Evolutionary conservation across 208 protist species (phyloP).

Genomic region (Leishmania arabica): DNA sequence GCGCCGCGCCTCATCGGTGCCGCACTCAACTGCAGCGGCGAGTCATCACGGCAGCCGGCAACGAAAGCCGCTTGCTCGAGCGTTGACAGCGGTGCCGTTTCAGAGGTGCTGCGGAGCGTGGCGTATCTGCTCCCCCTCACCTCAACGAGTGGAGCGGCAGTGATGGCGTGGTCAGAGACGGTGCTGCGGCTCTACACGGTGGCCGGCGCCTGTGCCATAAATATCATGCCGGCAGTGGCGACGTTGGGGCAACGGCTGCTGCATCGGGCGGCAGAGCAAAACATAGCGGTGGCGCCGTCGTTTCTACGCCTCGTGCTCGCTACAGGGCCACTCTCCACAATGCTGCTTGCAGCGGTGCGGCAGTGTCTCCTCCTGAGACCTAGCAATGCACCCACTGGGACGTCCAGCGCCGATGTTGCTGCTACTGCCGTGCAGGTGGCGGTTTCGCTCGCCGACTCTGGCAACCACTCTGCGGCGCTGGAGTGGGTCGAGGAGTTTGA

Average conservation of each 20-base stretch:
- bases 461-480: constrained; percentile 11
- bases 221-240: constrained; percentile 1
- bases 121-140: constrained; percentile 21
- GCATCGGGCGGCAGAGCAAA: neutral
- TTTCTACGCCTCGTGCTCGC: constrained; percentile 2
- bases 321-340: neutral
- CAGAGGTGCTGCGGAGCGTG: constrained; percentile 6
- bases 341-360: neutral
- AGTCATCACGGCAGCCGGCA: neutral
- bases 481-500: constrained; percentile 19
- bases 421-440: constrained; percentile 17
- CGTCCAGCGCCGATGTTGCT: neutral
- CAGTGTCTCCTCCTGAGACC: constrained; percentile 8
- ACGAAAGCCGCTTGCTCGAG: too few species aligned
- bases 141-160: constrained; percentile 4
- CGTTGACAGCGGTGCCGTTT: neutral
- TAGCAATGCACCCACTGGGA: neutral
- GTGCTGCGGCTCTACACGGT: constrained; percentile 8
- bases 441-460: constrained; percentile 8
- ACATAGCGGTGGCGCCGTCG: neutral
- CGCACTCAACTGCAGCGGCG: constrained; percentile 1
- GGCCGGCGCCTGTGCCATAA: neutral
- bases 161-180: constrained; percentile 11
- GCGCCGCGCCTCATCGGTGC: constrained; percentile 16
- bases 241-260: constrained; percentile 1